Conservation (phyloP, 2,329 filamentous ascomycete species). For the Chaetomiaceae sp. region DNA sequence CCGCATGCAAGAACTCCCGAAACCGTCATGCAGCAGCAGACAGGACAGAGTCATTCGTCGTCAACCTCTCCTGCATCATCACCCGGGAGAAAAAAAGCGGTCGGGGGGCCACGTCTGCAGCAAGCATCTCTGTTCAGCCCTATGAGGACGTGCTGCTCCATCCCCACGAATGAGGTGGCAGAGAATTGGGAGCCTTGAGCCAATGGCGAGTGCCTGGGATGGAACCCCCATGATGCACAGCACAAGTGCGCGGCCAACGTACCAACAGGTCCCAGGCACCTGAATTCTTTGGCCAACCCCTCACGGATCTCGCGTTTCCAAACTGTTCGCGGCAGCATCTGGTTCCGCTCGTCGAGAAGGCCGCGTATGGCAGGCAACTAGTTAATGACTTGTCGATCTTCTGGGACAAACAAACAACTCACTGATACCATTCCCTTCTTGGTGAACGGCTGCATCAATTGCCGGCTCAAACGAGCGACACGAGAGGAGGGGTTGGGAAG, state of each 20-base stretch:
- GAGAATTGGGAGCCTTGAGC: slow-evolving; percentile 22
- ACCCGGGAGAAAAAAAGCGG: too few relatives aligned
- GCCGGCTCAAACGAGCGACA: background rate
- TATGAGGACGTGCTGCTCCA: background rate
- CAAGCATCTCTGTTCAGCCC: slow-evolving; percentile 13
- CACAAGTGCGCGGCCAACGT: slow-evolving; percentile 9
- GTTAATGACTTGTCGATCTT: background rate
- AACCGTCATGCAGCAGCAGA: too few relatives aligned
- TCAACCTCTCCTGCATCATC: too few relatives aligned
- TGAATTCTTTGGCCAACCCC: slow-evolving; percentile 6
- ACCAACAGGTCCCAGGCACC: slow-evolving; percentile 8
- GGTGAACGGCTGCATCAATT: background rate
- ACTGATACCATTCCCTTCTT: too few relatives aligned
- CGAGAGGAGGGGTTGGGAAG: background rate
- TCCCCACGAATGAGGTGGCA: slow-evolving; percentile 15
- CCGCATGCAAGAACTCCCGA: too few relatives aligned
- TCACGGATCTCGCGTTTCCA: background rate
- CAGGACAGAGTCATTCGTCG: too few relatives aligned
- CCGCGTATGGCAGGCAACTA: background rate
- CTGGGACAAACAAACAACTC: background rate
- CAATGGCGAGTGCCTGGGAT: slow-evolving; percentile 6
- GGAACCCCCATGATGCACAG: slow-evolving; percentile 6
- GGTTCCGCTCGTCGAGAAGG: too few relatives aligned
- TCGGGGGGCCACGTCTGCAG: too few relatives aligned
- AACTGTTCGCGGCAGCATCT: background rate